These are phyloP conservation scores for Periconia sp. DNA, from an alignment of 2,329 filamentous ascomycete species.

Conservation along the genomic window DNA sequence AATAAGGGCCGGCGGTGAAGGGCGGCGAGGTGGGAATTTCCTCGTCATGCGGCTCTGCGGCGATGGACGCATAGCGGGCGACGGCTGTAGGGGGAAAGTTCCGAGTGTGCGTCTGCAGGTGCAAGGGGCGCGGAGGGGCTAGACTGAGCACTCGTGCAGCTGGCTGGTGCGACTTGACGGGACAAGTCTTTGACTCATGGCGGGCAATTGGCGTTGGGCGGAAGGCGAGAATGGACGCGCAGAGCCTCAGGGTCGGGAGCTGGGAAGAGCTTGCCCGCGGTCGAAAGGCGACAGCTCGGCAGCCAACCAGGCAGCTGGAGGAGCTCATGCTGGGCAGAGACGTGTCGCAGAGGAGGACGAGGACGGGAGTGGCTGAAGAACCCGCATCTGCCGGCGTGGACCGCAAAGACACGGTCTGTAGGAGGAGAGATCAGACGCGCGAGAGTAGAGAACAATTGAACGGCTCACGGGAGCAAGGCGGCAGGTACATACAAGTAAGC, in stretches of 20 bases:
- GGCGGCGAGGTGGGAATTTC: slow-evolving; percentile 42
- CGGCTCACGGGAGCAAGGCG: not conserved
- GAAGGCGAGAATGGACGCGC: slow-evolving; percentile 18
- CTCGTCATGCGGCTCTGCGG: slow-evolving; percentile 41
- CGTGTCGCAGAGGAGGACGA: slow-evolving; percentile 23
- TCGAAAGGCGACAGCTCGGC: slow-evolving; percentile 30
- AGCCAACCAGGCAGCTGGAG: slow-evolving; percentile 33
- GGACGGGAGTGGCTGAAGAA: slow-evolving; percentile 25
- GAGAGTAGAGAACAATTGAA: not conserved
- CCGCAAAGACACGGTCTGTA: slow-evolving; percentile 10
- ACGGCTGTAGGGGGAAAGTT: slow-evolving; percentile 26
- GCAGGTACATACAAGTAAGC: not conserved
- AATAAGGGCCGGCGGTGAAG: slow-evolving; percentile 63
- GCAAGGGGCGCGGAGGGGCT: slow-evolving; percentile 32
- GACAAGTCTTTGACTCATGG: slow-evolving; percentile 24
- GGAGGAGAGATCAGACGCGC: not conserved
- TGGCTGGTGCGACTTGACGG: slow-evolving; percentile 18
- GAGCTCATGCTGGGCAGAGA: slow-evolving; percentile 36
- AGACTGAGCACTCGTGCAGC: slow-evolving; percentile 28
- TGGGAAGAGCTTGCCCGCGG: slow-evolving; percentile 23
- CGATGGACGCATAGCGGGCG: slow-evolving; percentile 40
- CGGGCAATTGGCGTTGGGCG: slow-evolving; percentile 25
- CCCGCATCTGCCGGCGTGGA: slow-evolving; percentile 40
- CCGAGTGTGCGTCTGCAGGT: slow-evolving; percentile 37
- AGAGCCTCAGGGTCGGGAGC: slow-evolving; percentile 26